These are phyloP conservation scores for Arthrobotrys musiformis DNA, from an alignment of 2,329 filamentous ascomycete genomes.

Conservation along the genomic window DNA sequence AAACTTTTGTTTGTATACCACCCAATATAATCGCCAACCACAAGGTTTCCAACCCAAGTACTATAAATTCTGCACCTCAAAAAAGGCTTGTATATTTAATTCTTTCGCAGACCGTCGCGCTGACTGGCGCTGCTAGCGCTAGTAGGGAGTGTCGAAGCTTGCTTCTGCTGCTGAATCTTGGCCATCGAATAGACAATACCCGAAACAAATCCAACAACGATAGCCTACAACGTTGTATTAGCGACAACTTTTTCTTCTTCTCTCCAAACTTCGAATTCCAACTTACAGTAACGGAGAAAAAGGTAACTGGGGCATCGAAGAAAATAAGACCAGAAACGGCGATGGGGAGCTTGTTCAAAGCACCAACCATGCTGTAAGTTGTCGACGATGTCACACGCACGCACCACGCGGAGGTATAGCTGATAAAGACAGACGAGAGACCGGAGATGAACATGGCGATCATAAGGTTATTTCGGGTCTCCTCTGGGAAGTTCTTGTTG, in stretches of 20 bases:
- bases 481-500: constrained; percentile 85
- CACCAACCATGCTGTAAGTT: constrained; percentile 92
- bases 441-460: constrained; percentile 94
- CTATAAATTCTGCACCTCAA: background rate
- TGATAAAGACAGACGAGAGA: constrained; percentile 93
- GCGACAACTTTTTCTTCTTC: background rate
- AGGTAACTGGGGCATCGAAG: constrained; percentile 91
- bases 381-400: constrained; percentile 97
- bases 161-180: constrained; percentile 81
- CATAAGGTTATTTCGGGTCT: constrained; percentile 80
- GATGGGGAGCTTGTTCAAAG: constrained; percentile 96
- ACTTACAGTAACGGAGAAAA: constrained; percentile 71
- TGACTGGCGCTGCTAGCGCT: constrained; percentile 93
- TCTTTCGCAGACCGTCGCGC: constrained; percentile 78
- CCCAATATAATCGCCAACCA: background rate
- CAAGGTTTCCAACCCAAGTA: background rate
- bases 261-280: background rate
- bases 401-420: constrained; percentile 99
- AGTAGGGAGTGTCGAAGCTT: constrained; percentile 75
- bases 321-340: constrained; percentile 92
- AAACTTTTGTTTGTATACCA: constrained; percentile 13
- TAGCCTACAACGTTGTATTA: constrained; percentile 71
- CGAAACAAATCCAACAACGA: constrained; percentile 88
- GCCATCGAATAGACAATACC: constrained; percentile 90
- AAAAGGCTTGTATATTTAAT: constrained; percentile 16